Conservation (phyloP, 805 yeast species). For the Candida ponderosae region DNA sequence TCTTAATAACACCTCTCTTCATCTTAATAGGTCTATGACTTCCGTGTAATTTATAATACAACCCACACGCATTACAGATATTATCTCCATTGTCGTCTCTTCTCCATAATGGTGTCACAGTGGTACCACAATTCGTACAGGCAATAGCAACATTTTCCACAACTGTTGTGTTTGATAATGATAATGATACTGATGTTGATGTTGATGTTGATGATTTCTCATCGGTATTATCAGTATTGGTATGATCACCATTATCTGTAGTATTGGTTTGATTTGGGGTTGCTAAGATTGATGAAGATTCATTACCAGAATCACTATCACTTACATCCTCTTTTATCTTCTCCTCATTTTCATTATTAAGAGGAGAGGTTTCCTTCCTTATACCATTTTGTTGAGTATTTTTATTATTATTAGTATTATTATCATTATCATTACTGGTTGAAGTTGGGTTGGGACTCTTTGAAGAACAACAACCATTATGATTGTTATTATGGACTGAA, state of each 20-base stretch:
- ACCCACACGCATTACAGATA: constrained; percentile 84
- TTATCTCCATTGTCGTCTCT: constrained; percentile 76
- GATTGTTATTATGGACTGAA: neutral
- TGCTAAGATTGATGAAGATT: no score
- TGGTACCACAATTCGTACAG: constrained; percentile 77
- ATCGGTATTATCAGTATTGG: neutral
- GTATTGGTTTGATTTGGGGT: no score
- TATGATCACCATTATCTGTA: neutral
- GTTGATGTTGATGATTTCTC: neutral
- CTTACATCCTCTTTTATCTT: no score
- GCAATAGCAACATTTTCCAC: constrained; percentile 56
- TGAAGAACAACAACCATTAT: neutral
- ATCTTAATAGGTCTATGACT: constrained; percentile 67
- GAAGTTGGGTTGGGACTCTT: no score
- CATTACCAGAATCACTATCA: no score
- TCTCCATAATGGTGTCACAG: constrained; percentile 84
- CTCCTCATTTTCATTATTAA: no score
- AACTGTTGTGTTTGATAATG: neutral
- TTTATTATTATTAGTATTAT: neutral
- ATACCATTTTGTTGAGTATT: no score
- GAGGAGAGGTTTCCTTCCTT: no score
- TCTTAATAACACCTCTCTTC: constrained; percentile 66
- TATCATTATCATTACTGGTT: no score
- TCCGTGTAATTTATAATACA: constrained; percentile 71
- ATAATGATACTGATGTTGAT: neutral